These are phyloP conservation scores for Auricularia sp. DNA, from an alignment of 768 basidiomycete species.

Conservation along the genomic window DNA sequence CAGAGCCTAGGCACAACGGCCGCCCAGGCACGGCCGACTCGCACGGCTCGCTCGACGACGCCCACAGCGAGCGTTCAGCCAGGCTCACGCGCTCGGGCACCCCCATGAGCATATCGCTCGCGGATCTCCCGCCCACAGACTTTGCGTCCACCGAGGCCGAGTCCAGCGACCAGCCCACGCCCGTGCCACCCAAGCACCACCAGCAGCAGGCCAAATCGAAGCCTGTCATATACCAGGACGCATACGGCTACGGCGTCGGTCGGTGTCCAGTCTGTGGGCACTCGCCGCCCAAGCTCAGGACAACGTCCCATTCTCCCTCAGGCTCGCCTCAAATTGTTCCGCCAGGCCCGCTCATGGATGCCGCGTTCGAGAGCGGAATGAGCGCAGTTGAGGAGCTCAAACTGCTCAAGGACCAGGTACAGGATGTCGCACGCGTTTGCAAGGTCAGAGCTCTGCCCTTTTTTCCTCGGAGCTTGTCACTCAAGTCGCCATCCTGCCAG, in stretches of 20 bases:
- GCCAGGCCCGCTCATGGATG: constrained; percentile 45
- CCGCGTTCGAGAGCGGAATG: constrained; percentile 50
- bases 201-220: not conserved
- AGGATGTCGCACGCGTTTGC: constrained; percentile 71
- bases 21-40: not conserved
- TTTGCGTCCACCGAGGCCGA: constrained; percentile 37
- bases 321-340: constrained; percentile 32
- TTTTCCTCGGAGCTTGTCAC: not conserved
- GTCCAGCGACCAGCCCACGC: constrained; percentile 12
- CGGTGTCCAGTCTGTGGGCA: constrained; percentile 8
- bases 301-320: constrained; percentile 6
- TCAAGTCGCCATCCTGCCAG: constrained; percentile 12
- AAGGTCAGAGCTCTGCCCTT: constrained; percentile 25
- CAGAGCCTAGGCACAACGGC: not conserved
- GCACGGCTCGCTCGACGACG: constrained; percentile 3
- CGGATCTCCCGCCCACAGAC: constrained; percentile 32
- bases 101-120: constrained; percentile 41
- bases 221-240: no score
- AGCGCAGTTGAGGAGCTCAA: constrained; percentile 62
- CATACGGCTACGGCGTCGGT: not conserved
- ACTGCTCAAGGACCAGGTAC: constrained; percentile 74
- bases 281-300: not conserved
- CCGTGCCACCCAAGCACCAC: not conserved
- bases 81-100: not conserved
- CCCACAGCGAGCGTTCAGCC: not conserved